phyloP scores from a whole-genome alignment of 2,329 filamentous ascomycete genomes.

The Claviceps lovelessii region DNA sequence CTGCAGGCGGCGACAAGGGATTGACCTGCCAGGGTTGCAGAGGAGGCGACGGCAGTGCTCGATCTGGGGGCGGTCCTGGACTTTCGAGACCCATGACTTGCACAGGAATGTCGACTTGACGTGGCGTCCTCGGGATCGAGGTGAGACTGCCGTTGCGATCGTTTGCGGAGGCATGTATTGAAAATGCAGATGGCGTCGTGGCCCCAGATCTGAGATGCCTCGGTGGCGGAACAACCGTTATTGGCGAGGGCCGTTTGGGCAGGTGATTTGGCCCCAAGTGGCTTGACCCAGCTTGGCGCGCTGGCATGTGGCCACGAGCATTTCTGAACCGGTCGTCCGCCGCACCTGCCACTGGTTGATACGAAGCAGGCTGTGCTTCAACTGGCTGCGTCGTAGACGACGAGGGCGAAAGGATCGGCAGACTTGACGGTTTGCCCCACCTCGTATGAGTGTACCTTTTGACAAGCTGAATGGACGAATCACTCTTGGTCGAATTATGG shows the following conservation, averaged over 20 bases:
- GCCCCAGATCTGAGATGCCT: background rate
- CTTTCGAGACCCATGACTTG: slow-evolving; percentile 13
- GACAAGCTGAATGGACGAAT: background rate
- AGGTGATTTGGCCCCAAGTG: background rate
- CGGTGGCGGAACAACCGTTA: background rate
- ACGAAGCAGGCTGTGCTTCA: background rate
- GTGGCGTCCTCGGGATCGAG: slow-evolving; percentile 4
- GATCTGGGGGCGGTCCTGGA: slow-evolving; percentile 30
- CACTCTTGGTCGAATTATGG: slow-evolving; percentile 1
- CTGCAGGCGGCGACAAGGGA: slow-evolving; percentile 1
- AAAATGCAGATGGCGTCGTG: background rate
- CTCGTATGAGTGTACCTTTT: slow-evolving; percentile 1
- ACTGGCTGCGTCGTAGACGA: background rate
- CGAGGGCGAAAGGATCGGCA: background rate
- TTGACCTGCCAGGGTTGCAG: slow-evolving; percentile 1
- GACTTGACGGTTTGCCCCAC: slow-evolving; percentile 3
- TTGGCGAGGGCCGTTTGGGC: background rate
- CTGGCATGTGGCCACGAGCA: background rate
- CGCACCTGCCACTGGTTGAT: background rate
- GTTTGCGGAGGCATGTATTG: background rate
- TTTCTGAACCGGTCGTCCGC: background rate
- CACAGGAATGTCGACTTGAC: background rate
- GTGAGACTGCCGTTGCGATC: background rate
- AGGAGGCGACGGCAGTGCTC: slow-evolving; percentile 22
- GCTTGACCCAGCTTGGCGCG: background rate